A percentile compares a stretch with the other conserved stretches of the same genome.
Conservation (phyloP, 768 basidiomycete species). For the Russula olivacea region DNA sequence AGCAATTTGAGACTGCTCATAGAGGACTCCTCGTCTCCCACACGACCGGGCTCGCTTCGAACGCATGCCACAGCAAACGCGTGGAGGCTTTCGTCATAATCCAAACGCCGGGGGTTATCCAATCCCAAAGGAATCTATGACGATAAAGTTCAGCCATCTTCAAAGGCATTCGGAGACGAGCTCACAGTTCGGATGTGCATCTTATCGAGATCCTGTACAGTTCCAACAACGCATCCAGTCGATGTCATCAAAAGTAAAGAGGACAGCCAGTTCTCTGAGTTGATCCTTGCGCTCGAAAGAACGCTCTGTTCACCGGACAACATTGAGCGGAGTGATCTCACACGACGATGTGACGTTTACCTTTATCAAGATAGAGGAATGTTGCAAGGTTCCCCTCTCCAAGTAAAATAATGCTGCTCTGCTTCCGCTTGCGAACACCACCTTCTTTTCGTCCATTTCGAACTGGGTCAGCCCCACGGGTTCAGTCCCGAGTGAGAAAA, state of each 20-base stretch:
- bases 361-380: conserved; percentile 71
- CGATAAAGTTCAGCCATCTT: conserved; percentile 8
- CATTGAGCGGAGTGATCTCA: background rate
- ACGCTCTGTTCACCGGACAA: conserved; percentile 35
- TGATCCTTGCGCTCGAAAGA: conserved; percentile 49
- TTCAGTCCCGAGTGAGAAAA: conserved; percentile 56
- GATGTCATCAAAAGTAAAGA: conserved; percentile 56
- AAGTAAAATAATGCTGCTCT: conserved; percentile 63
- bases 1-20: conserved; percentile 59
- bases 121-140: conserved; percentile 64
- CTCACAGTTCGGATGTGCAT: conserved; percentile 73
- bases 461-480: conserved; percentile 61
- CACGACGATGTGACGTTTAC: conserved; percentile 30
- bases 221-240: conserved; percentile 56
- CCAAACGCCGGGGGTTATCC: conserved; percentile 64
- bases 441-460: conserved; percentile 44
- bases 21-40: conserved; percentile 44
- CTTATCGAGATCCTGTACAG: conserved; percentile 61
- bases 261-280: conserved; percentile 42
- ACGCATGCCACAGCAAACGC: conserved; percentile 63
- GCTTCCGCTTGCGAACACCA: conserved; percentile 68
- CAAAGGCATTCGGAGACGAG: conserved; percentile 22
- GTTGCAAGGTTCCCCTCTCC: conserved; percentile 56
- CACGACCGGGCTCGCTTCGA: conserved; percentile 46
- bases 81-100: conserved; percentile 47